Evolutionary conservation across 345 rosid species (phyloP).

Genomic region (Pistacia vera): DNA sequence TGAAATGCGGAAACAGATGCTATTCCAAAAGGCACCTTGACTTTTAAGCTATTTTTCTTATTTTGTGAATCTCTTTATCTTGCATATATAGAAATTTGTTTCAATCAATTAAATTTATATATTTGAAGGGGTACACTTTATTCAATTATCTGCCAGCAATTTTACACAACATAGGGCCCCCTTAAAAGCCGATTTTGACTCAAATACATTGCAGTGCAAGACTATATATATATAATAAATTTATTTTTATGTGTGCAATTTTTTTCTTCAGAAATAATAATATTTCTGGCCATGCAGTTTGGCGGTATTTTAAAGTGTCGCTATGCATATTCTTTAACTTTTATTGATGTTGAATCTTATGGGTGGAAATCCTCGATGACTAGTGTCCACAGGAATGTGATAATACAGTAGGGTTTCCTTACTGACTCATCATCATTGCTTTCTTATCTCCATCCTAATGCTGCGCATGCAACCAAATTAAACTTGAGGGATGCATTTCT

Average conservation of each 20-base stretch:
- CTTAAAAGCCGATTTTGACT: conserved; percentile 27
- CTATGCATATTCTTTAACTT: conserved; percentile 12
- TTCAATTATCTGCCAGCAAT: conserved; percentile 16
- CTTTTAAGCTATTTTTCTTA: conserved; percentile 17
- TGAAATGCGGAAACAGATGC: conserved; percentile 34
- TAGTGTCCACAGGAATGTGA: conserved; percentile 24
- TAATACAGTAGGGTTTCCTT: conserved; percentile 22
- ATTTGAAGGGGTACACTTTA: neutral
- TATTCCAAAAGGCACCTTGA: conserved; percentile 28
- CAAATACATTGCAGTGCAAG: conserved; percentile 18
- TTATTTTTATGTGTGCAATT: conserved; percentile 5
- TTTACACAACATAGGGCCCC: conserved; percentile 23
- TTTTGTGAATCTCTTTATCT: neutral
- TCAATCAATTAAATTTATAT: neutral
- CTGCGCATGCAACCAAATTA: conserved; percentile 1
- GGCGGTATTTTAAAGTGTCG: conserved; percentile 21
- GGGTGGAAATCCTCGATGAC: conserved; percentile 30
- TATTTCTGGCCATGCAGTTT: conserved; percentile 37
- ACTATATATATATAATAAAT: neutral
- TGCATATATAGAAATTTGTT: conserved; percentile 2
- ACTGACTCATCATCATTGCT: conserved; percentile 41
- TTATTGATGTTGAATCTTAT: conserved; percentile 28
- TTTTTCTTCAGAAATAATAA: conserved; percentile 17
- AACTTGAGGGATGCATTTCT: neutral
- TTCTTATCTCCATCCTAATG: conserved; percentile 17